Evolutionary conservation across 2,329 filamentous ascomycete genomes (phyloP).

Genomic region (Sporothrix brunneoviolacea): DNA sequence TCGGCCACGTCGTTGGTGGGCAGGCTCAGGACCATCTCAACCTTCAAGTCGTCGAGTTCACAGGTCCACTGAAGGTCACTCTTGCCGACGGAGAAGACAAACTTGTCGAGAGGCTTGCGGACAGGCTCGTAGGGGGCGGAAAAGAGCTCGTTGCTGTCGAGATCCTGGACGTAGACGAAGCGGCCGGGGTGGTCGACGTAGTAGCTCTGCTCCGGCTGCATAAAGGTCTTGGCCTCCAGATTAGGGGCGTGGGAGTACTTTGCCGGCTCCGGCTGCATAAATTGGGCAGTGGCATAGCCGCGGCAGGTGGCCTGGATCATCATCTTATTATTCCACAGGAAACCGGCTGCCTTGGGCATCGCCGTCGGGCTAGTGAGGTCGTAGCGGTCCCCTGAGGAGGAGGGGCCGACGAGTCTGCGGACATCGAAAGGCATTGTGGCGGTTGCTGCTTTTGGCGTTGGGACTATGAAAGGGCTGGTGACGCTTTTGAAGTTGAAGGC

Average conservation of each 20-base stretch:
- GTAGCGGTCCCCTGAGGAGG: constrained; percentile 45
- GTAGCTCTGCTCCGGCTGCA: constrained; percentile 55
- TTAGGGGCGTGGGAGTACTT: constrained; percentile 55
- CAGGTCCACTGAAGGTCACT: constrained; percentile 48
- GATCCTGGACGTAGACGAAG: constrained; percentile 54
- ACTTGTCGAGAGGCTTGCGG: constrained; percentile 39
- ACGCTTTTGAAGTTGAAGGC: too few relatives aligned
- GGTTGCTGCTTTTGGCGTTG: background rate
- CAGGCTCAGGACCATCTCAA: constrained; percentile 45
- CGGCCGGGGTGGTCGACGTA: constrained; percentile 52
- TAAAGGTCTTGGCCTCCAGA: constrained; percentile 52
- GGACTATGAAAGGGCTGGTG: background rate
- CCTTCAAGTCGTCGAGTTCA: constrained; percentile 42
- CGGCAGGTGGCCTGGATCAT: constrained; percentile 55
- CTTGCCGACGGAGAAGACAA: constrained; percentile 48
- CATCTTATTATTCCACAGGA: constrained; percentile 55
- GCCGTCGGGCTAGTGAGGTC: constrained; percentile 49
- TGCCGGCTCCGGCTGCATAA: constrained; percentile 55
- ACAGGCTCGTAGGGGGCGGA: constrained; percentile 52
- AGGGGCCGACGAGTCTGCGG: constrained; percentile 28
- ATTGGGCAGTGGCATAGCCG: constrained; percentile 51
- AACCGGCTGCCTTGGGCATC: constrained; percentile 48
- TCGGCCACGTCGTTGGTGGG: constrained; percentile 49
- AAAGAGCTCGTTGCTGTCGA: constrained; percentile 43
- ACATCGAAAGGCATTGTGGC: constrained; percentile 4